Percentiles rank a stretch among this genome's conserved stretches.
These are phyloP conservation scores for Hypoxylon fuscum DNA, from an alignment of 495 filamentous ascomycete genomes.

Conservation along the genomic window DNA sequence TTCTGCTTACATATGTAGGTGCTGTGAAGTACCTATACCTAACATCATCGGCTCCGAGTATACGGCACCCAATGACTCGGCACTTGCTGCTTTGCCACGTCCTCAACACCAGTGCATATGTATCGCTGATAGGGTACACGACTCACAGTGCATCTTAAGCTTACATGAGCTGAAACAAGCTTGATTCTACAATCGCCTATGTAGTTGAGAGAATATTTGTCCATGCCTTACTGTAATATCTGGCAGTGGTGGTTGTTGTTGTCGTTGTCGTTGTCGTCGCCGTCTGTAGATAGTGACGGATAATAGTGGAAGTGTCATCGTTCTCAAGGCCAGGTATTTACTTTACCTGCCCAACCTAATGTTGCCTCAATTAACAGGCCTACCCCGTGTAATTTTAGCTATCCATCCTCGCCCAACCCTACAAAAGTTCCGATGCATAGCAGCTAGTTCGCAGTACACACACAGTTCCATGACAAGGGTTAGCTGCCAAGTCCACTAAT, in stretches of 20 bases:
- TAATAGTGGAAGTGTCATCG: conserved; percentile 8
- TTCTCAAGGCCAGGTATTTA: background rate
- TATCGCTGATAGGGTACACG: background rate
- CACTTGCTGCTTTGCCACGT: conserved; percentile 17
- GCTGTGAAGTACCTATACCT: background rate
- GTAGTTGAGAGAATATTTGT: conserved; percentile 14
- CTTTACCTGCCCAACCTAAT: no score
- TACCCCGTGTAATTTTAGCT: conserved; percentile 5
- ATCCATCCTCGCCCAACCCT: conserved; percentile 6
- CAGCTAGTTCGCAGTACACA: conserved; percentile 16
- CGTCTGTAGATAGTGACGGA: no score
- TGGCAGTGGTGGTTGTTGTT: background rate
- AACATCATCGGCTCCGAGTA: conserved; percentile 34
- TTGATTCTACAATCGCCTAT: conserved; percentile 3
- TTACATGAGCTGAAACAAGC: background rate
- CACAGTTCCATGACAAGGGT: conserved; percentile 21
- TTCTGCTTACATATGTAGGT: background rate
- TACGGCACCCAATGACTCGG: conserved; percentile 38
- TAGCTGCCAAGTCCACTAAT: conserved; percentile 25
- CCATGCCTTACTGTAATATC: background rate
- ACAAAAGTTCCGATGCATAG: conserved; percentile 36
- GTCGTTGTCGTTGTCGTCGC: no score
- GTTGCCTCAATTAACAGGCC: conserved; percentile 3
- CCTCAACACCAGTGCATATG: conserved; percentile 19
- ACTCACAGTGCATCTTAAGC: background rate